Conservation (phyloP, 495 filamentous ascomycete genomes). For the Podospora conica region DNA sequence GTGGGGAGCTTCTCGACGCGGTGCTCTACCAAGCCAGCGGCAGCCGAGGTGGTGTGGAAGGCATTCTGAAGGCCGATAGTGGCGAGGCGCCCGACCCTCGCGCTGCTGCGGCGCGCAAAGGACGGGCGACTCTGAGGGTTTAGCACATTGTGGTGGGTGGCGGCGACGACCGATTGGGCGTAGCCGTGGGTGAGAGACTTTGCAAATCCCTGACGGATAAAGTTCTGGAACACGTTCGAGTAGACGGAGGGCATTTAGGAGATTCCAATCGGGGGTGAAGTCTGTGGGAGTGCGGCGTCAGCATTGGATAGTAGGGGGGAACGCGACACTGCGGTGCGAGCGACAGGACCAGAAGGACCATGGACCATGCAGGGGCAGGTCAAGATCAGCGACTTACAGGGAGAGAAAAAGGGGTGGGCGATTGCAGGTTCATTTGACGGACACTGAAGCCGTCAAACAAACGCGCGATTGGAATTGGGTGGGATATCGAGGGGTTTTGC, state of each 20-base stretch:
- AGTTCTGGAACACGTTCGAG: slow-evolving; percentile 61
- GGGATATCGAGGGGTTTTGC: slow-evolving; percentile 15
- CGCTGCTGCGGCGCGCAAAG: slow-evolving; percentile 44
- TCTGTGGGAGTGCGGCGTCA: slow-evolving; percentile 18
- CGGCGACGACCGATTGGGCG: slow-evolving; percentile 94
- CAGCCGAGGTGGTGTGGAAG: slow-evolving; percentile 51
- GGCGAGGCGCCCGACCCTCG: slow-evolving; percentile 51
- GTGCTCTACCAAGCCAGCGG: slow-evolving; percentile 32
- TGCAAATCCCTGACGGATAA: slow-evolving; percentile 93
- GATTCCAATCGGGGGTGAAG: slow-evolving; percentile 38
- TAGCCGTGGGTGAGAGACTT: slow-evolving; percentile 97
- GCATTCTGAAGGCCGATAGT: slow-evolving; percentile 67
- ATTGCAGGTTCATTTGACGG: slow-evolving; percentile 69
- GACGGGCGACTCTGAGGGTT: slow-evolving; percentile 58
- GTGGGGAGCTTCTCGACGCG: slow-evolving; percentile 36
- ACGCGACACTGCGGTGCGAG: not conserved
- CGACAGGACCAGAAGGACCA: not conserved
- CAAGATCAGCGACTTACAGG: slow-evolving; percentile 33
- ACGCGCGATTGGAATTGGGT: slow-evolving; percentile 44
- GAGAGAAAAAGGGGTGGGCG: slow-evolving; percentile 35
- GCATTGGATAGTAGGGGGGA: not conserved
- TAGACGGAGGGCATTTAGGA: slow-evolving; percentile 58
- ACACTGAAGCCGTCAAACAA: slow-evolving; percentile 56
- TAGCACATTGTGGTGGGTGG: slow-evolving; percentile 77
- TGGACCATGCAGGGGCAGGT: not conserved